A percentile compares a stretch with the other conserved stretches of the same genome.
These are phyloP conservation scores for Hanseniaspora nectarophila DNA, from an alignment of 805 yeast species.

Conservation along the genomic window DNA sequence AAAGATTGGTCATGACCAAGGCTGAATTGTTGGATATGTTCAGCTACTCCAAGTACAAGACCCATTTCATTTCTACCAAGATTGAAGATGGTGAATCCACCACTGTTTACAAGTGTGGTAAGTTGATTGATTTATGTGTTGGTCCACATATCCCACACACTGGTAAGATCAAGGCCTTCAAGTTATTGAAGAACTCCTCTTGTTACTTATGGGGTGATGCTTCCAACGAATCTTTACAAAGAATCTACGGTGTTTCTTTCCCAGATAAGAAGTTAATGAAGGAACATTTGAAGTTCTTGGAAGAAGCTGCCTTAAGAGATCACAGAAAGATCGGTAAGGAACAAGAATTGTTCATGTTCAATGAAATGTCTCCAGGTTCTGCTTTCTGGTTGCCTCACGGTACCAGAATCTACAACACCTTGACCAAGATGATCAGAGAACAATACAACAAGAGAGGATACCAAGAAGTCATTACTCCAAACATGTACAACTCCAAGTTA, in stretches of 20 bases:
- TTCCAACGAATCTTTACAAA: slow-evolving; percentile 85
- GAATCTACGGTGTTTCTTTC: slow-evolving; percentile 95
- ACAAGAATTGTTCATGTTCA: slow-evolving; percentile 88
- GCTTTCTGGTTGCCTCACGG: slow-evolving; percentile 99
- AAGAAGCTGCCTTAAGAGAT: slow-evolving; percentile 91
- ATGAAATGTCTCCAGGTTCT: slow-evolving; percentile 95
- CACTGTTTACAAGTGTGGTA: slow-evolving; percentile 96
- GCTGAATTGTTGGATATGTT: slow-evolving; percentile 89
- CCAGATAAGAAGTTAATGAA: slow-evolving; percentile 95
- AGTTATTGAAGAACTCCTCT: slow-evolving; percentile 87
- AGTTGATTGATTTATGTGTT: slow-evolving; percentile 87
- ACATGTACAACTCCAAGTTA: slow-evolving; percentile 91
- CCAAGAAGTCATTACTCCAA: slow-evolving; percentile 97
- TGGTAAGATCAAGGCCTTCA: slow-evolving; percentile 88
- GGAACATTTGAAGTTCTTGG: slow-evolving; percentile 84
- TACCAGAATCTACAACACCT: slow-evolving; percentile 85
- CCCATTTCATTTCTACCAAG: slow-evolving; percentile 70
- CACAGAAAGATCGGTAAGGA: slow-evolving; percentile 94
- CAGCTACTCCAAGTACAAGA: slow-evolving; percentile 89
- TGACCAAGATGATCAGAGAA: slow-evolving; percentile 63
- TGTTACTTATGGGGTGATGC: slow-evolving; percentile 93
- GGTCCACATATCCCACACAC: slow-evolving; percentile 98
- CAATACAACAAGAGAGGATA: slow-evolving; percentile 91
- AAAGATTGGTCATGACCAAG: slow-evolving; percentile 82
- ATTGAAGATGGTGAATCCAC: slow-evolving; percentile 93